phyloP scores from a whole-genome alignment of 208 protist genomes.

The Crithidia bombi region DNA sequence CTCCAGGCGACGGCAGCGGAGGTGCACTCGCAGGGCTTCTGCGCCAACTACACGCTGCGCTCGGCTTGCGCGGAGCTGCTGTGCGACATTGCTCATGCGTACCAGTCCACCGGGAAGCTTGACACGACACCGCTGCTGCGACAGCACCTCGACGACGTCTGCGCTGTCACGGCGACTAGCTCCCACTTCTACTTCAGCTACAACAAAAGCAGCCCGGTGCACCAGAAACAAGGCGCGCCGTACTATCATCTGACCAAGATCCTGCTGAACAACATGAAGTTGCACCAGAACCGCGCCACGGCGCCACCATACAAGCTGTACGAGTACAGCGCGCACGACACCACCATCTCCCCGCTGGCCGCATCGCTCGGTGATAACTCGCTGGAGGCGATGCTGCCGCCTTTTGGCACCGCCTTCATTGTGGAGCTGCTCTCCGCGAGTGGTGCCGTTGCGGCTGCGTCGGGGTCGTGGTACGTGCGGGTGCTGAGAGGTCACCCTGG shows the following conservation, averaged over 20 bases:
- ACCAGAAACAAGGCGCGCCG: slow-evolving; percentile 56
- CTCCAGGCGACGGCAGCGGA: slow-evolving; percentile 40
- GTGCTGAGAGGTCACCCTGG: slow-evolving; percentile 59
- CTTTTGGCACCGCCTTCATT: slow-evolving; percentile 62
- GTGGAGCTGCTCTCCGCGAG: slow-evolving; percentile 52
- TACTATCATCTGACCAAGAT: slow-evolving; percentile 52
- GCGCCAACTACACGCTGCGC: slow-evolving; percentile 38
- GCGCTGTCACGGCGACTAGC: slow-evolving; percentile 33
- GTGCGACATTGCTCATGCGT: slow-evolving; percentile 63
- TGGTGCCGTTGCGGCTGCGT: neutral
- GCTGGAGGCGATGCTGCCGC: slow-evolving; percentile 52
- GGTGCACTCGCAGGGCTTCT: slow-evolving; percentile 42
- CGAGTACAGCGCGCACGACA: slow-evolving; percentile 83
- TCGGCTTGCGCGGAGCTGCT: slow-evolving; percentile 45
- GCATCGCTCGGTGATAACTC: slow-evolving; percentile 53
- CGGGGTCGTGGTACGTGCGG: slow-evolving; percentile 41
- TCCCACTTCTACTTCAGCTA: slow-evolving; percentile 45
- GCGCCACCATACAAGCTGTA: slow-evolving; percentile 51
- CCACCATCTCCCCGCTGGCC: slow-evolving; percentile 55
- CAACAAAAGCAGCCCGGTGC: slow-evolving; percentile 41
- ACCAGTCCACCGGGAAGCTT: slow-evolving; percentile 43
- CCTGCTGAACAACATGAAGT: slow-evolving; percentile 50
- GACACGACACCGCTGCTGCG: slow-evolving; percentile 30
- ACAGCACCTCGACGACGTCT: slow-evolving; percentile 39
- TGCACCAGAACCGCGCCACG: slow-evolving; percentile 25